Evolutionary conservation across 345 rosid genomes (phyloP), one percentile per base, ranked within the genome.

Genomic region (Salix exigua): DNA sequence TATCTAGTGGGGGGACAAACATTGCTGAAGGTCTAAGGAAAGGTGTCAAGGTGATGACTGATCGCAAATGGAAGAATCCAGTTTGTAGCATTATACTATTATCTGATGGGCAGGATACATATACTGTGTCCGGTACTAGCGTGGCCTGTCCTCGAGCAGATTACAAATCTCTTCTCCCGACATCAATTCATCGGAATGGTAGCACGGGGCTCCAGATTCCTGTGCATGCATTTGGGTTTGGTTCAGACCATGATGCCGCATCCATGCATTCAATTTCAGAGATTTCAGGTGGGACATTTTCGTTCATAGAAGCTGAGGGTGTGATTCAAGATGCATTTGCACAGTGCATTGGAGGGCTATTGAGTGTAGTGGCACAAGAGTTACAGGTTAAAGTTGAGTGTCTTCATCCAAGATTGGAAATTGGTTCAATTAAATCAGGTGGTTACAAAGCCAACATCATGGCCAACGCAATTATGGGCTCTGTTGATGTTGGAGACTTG

Each of bases 301-400:
- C 98, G 14, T 93, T 95, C 81, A 95, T 95, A 2, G 99, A 95
- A 85, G 88, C 89, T 0, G 99, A 91, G 71, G 84, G 88, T 68
- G 91, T 86, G 76, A 93, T 95, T 65, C 99, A 95, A 73, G 98
- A 96, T 79, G 97, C 99, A 71, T 93, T 93, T 83, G 99, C 99
- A 18, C 98, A 96, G 81, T 93, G 99, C 86, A 93, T 96, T 38
- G 99, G 99, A 40, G 99, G 99, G 37, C 90, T 96, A 23, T 73
- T 96, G 80, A 96, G 99, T 74, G 97, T 96, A 60, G 97, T 93
- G 44, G 94, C 87, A 61, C 97, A 96, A 79, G 98, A 93, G 75
- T 83, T 95, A 67, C 91, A 85, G 68, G 89, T 96, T 62, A 87
- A 77, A 66, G 82, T 93, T 16, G 93, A 89, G 73, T 86, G 86